Percentiles rank a stretch among this genome's conserved stretches.
Conservation (phyloP, 176 grass and related monocot genomes). For the Bonia amplexicaulis region DNA sequence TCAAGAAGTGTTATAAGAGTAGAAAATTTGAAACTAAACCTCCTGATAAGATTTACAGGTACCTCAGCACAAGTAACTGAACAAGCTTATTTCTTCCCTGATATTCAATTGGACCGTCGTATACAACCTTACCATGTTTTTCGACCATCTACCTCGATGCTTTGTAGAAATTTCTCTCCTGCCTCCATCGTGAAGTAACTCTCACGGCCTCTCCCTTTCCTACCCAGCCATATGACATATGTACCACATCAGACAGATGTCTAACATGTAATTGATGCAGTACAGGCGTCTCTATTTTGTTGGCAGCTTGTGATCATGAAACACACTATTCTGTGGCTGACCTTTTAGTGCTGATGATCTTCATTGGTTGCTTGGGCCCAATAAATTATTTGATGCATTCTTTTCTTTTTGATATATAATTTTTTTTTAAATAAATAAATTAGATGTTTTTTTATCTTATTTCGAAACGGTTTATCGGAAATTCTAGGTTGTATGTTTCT, state of each 20-base stretch:
- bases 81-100: neutral
- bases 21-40: neutral
- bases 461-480: neutral
- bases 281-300: neutral
- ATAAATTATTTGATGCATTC: neutral
- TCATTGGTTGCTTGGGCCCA: neutral
- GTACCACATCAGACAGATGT: slow-evolving; percentile 15
- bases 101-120: neutral
- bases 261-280: neutral
- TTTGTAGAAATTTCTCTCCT: neutral
- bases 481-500: neutral
- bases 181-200: neutral
- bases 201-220: neutral
- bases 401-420: no score
- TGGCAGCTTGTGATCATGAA: neutral
- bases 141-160: neutral
- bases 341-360: neutral
- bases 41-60: slow-evolving; percentile 15
- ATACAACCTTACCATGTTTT: slow-evolving; percentile 25
- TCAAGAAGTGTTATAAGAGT: neutral
- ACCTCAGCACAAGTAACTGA: neutral
- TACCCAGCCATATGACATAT: slow-evolving; percentile 7
- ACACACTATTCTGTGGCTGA: neutral
- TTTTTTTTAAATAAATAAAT: no score
- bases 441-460: fast-evolving